Base-by-base conservation (phyloP, 257 asterid species). In the Craterostigma plantagineum region DNA sequence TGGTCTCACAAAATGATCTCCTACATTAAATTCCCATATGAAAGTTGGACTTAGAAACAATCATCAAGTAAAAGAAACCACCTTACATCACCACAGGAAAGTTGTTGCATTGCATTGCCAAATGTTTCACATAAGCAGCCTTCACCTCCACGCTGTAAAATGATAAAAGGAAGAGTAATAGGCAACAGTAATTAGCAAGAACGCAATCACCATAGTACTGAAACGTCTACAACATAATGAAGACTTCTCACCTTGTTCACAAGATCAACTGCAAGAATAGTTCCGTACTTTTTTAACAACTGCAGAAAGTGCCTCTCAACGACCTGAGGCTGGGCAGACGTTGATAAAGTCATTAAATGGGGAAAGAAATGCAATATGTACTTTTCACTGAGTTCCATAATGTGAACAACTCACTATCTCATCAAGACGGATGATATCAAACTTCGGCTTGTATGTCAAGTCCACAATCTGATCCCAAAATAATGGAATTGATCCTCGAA, bases 401-500 rank as follows among this genome's bases (percentile, higher is more conserved):
- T 43, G 60, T 56, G 45, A 38, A 23, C 30, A 35, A 80, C 94
- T 67, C 64, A 87, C 98, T 35, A 72, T 70, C 62, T 87, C 91
- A 37, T 77, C 74, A 0, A 43, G 62, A 46, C 48, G 65, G 63
- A 69, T 63, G 43, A 90, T 64, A 59, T 77, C 81, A 44, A 72
- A 75, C 63, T 70, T 72, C 10, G 99, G 99, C 67, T 75, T 90
- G 53, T 83, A 90, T 53, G 78, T 79, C 69, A 90, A 67, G 66
- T 90, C 99, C 58, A 90, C 99, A 75, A 77, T 71, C 60, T 90
- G 99, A 50, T 79, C 87, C 98, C 99, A 90, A 9, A 79, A 65
- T 56, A 90, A 57, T 9, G 99, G 99, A 48, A 90, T 83, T 44
- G 99, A 79, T 34, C 99, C 99, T 53, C 99, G 81, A 51, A 83